These are phyloP conservation scores for Daldinia caldariorum DNA, from an alignment of 495 filamentous ascomycete genomes.

Conservation along the genomic window DNA sequence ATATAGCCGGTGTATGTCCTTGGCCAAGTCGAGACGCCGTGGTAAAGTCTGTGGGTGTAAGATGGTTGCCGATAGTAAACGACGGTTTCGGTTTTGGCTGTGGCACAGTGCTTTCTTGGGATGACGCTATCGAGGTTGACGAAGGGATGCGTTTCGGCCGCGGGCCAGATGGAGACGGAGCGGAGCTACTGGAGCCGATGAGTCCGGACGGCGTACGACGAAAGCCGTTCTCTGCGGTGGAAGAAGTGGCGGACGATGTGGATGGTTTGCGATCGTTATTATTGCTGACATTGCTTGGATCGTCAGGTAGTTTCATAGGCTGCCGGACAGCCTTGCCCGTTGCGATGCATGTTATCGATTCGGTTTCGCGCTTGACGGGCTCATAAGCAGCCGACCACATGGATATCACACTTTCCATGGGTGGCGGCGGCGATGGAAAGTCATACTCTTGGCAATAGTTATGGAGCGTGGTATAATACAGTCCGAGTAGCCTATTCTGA, in stretches of 20 bases:
- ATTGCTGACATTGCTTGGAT: slow-evolving; percentile 28
- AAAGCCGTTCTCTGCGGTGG: slow-evolving; percentile 35
- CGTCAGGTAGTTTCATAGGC: slow-evolving; percentile 61
- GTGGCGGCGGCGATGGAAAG: slow-evolving; percentile 78
- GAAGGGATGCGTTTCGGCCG: slow-evolving; percentile 55
- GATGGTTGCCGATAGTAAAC: slow-evolving; percentile 44
- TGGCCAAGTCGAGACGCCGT: slow-evolving; percentile 55
- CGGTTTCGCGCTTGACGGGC: slow-evolving; percentile 73
- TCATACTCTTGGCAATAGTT: slow-evolving; percentile 76
- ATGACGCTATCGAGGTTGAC: slow-evolving; percentile 40
- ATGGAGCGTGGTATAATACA: slow-evolving; percentile 86
- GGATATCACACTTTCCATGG: slow-evolving; percentile 75
- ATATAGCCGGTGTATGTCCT: slow-evolving; percentile 35
- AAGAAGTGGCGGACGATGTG: slow-evolving; percentile 25
- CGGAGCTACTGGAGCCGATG: slow-evolving; percentile 43
- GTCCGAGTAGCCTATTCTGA: slow-evolving; percentile 83
- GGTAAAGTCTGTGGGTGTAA: slow-evolving; percentile 59
- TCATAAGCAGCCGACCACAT: slow-evolving; percentile 74
- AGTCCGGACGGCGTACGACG: slow-evolving; percentile 51
- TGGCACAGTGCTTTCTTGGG: slow-evolving; percentile 39
- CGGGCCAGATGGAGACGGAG: slow-evolving; percentile 37
- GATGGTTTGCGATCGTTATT: slow-evolving; percentile 32
- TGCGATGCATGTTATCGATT: slow-evolving; percentile 74
- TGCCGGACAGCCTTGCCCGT: slow-evolving; percentile 78
- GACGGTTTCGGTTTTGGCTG: slow-evolving; percentile 37